Percentiles rank a stretch among this genome's conserved stretches.
Evolutionary conservation across 2,329 filamentous ascomycete genomes (phyloP).

Genomic region (Magnaporthiopsis poae): DNA sequence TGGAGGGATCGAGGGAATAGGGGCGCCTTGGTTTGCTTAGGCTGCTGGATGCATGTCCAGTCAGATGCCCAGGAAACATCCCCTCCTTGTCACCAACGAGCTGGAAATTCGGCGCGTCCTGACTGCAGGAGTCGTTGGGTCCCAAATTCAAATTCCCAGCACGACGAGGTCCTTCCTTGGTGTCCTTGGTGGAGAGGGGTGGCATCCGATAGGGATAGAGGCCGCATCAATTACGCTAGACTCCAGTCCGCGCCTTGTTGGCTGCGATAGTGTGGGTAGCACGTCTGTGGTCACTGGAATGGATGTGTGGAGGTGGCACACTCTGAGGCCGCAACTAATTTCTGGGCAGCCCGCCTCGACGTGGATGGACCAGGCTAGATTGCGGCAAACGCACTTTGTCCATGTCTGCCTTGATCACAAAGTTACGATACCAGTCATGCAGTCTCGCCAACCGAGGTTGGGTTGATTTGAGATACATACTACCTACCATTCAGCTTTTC

Average conservation of each 20-base stretch:
- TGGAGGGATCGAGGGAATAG: not conserved
- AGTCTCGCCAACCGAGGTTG: not conserved
- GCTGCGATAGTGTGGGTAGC: not conserved
- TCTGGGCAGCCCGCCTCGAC: conserved; percentile 4
- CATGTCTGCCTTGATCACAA: not conserved
- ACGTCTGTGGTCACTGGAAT: not conserved
- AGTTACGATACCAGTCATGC: not conserved
- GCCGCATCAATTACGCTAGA: not conserved
- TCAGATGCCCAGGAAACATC: not conserved
- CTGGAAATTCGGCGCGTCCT: not conserved
- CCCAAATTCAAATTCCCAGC: not conserved
- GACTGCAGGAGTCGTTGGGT: not conserved
- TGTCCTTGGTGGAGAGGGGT: not conserved
- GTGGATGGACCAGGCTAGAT: not conserved
- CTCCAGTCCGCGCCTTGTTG: not conserved
- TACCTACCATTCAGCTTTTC: not conserved
- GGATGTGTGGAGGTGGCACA: not conserved
- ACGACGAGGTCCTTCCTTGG: not conserved
- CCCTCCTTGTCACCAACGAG: not conserved
- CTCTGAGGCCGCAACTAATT: conserved; percentile 1
- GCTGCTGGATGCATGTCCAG: not conserved
- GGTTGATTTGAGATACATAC: not conserved
- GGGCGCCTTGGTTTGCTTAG: not conserved
- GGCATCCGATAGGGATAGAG: not conserved
- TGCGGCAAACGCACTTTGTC: not conserved